These are phyloP conservation scores for Phaseolus coccineus DNA, from an alignment of 331 rosid species.

Conservation along the genomic window DNA sequence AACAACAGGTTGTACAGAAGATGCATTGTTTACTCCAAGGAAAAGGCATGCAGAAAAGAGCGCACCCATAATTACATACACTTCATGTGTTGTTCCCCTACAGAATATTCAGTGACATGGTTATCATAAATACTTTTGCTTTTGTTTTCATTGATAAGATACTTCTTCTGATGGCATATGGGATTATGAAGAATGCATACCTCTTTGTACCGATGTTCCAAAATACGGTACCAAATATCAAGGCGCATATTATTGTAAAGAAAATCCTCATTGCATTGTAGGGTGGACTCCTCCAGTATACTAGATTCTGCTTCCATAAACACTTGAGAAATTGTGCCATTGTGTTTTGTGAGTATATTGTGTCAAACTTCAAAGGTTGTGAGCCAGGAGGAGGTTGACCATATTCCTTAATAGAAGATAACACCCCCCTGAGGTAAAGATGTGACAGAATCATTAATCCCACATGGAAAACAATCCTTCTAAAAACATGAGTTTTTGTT, in stretches of 20 bases:
- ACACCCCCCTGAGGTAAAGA: slow-evolving; percentile 62
- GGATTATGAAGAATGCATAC: slow-evolving; percentile 46
- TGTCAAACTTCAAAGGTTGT: slow-evolving; percentile 69
- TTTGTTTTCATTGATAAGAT: slow-evolving; percentile 19
- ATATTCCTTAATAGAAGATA: slow-evolving; percentile 55
- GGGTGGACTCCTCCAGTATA: slow-evolving; percentile 91
- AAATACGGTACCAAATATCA: slow-evolving; percentile 69
- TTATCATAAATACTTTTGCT: background rate
- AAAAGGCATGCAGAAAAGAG: slow-evolving; percentile 75
- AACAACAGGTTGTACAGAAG: slow-evolving; percentile 90
- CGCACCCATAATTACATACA: slow-evolving; percentile 84
- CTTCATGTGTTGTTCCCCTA: slow-evolving; percentile 68
- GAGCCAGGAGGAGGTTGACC: slow-evolving; percentile 64
- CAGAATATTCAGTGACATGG: slow-evolving; percentile 35
- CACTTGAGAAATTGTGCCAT: slow-evolving; percentile 62
- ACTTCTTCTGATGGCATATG: slow-evolving; percentile 10
- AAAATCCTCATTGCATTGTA: slow-evolving; percentile 77
- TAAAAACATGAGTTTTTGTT: background rate
- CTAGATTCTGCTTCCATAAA: slow-evolving; percentile 84
- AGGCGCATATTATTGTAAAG: slow-evolving; percentile 66
- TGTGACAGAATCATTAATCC: slow-evolving; percentile 19
- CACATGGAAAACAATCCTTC: slow-evolving; percentile 6
- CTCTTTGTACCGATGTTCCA: slow-evolving; percentile 77
- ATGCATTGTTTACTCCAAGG: slow-evolving; percentile 78
- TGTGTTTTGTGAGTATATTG: slow-evolving; percentile 61